phyloP scores from a whole-genome alignment of 108 stramenopile genomes.

The Mediolabrus comicus region DNA sequence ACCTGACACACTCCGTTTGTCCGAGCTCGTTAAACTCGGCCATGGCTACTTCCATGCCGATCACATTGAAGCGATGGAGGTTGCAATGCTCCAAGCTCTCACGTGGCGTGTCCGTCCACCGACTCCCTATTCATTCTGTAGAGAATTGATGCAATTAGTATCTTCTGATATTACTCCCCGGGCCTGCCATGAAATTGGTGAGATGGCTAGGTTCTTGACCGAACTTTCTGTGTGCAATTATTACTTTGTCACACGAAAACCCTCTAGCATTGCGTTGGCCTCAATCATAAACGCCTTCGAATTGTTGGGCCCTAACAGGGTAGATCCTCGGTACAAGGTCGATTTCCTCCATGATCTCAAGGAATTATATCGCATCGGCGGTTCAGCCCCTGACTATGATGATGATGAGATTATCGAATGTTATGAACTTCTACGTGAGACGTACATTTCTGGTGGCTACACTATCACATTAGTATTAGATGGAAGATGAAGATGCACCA shows the following conservation, averaged over 20 bases:
- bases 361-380: too few species aligned
- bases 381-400: too few species aligned
- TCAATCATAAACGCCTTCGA: constrained; percentile 67
- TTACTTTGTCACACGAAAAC: constrained; percentile 59
- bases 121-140: constrained; percentile 53
- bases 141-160: constrained; percentile 52
- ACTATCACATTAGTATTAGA: constrained; percentile 6
- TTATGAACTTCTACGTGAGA: constrained; percentile 45
- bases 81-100: constrained; percentile 51
- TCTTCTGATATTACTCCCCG: constrained; percentile 25
- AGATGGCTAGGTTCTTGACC: constrained; percentile 68
- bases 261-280: constrained; percentile 62
- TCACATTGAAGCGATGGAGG: constrained; percentile 74
- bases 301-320: constrained; percentile 17
- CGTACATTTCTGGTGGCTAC: constrained; percentile 55
- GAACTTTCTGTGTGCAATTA: constrained; percentile 73
- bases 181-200: constrained; percentile 45
- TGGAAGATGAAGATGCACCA: not conserved
- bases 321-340: constrained; percentile 20
- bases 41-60: constrained; percentile 64
- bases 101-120: constrained; percentile 76
- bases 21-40: constrained; percentile 65
- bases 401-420: constrained; percentile 51
- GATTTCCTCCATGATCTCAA: constrained; percentile 25
- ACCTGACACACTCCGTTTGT: constrained; percentile 49